Percentiles rank a stretch among this genome's conserved stretches.
Conservation (phyloP, 2,329 filamentous ascomycete genomes). For the Cladosporium velox region DNA sequence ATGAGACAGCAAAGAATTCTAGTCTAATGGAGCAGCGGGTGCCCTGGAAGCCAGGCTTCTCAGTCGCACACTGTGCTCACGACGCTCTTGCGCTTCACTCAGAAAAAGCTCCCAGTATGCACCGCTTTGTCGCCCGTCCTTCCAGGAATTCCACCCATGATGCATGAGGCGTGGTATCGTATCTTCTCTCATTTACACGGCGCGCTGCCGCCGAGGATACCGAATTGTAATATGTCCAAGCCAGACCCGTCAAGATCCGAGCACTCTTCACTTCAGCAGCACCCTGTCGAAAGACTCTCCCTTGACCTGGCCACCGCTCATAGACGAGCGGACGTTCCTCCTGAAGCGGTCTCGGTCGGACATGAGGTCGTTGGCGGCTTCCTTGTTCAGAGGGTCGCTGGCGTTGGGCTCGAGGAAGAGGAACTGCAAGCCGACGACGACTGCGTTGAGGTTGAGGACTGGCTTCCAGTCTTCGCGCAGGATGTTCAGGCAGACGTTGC, state of each 20-base stretch:
- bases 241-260: neutral
- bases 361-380: constrained; percentile 90
- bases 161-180: constrained; percentile 22
- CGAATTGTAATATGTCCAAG: constrained; percentile 4
- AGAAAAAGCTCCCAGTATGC: constrained; percentile 12
- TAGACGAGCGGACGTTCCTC: constrained; percentile 72
- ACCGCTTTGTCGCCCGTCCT: neutral
- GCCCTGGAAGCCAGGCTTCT: neutral
- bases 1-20: neutral
- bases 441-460: constrained; percentile 92
- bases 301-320: constrained; percentile 19
- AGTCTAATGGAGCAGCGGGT: neutral
- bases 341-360: constrained; percentile 85
- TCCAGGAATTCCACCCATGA: constrained; percentile 7
- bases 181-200: constrained; percentile 15
- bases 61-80: neutral
- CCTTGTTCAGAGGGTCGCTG: constrained; percentile 96
- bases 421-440: constrained; percentile 93
- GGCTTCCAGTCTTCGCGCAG: constrained; percentile 98
- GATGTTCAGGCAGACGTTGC: constrained; percentile 98
- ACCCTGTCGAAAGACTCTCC: constrained; percentile 66
- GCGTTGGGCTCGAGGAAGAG: constrained; percentile 97
- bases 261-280: constrained; percentile 8
- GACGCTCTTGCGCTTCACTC: constrained; percentile 1
- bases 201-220: neutral